Conservation (phyloP, 73 alveolate genomes). For the Paramecium tetraurelia region DNA sequence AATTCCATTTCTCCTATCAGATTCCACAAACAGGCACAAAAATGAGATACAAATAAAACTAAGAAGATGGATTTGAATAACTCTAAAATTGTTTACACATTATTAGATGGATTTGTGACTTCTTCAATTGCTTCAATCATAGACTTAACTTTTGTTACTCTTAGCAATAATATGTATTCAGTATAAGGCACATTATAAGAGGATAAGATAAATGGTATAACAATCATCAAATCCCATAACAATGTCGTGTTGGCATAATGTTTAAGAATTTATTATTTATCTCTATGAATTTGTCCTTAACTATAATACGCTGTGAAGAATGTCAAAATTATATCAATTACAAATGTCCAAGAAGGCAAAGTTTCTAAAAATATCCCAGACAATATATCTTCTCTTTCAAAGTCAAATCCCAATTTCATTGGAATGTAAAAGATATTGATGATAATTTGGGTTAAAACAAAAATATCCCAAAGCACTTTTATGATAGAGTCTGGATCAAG, state of each 20-base stretch:
- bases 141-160: constrained; percentile 16
- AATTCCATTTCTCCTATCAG: constrained; percentile 45
- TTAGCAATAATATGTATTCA: neutral
- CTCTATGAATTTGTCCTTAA: constrained; percentile 50
- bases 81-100: neutral
- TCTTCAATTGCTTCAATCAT: constrained; percentile 45
- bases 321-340: constrained; percentile 30
- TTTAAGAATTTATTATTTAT: constrained; percentile 18
- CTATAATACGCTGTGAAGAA: constrained; percentile 61
- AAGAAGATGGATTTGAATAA: constrained; percentile 42
- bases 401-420: constrained; percentile 12
- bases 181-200: constrained; percentile 33
- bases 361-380: neutral
- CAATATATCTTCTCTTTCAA: constrained; percentile 8
- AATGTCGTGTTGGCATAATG: constrained; percentile 2
- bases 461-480: constrained; percentile 2
- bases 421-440: constrained; percentile 35
- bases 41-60: constrained; percentile 51
- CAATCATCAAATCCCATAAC: constrained; percentile 52
- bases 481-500: constrained; percentile 11
- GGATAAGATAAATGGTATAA: constrained; percentile 29
- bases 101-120: neutral
- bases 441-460: neutral
- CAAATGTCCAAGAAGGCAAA: constrained; percentile 48
- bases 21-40: constrained; percentile 59